Evolutionary conservation across 2,329 filamentous ascomycete species (phyloP).

Genomic region (Pseudocercospora crystallina): DNA sequence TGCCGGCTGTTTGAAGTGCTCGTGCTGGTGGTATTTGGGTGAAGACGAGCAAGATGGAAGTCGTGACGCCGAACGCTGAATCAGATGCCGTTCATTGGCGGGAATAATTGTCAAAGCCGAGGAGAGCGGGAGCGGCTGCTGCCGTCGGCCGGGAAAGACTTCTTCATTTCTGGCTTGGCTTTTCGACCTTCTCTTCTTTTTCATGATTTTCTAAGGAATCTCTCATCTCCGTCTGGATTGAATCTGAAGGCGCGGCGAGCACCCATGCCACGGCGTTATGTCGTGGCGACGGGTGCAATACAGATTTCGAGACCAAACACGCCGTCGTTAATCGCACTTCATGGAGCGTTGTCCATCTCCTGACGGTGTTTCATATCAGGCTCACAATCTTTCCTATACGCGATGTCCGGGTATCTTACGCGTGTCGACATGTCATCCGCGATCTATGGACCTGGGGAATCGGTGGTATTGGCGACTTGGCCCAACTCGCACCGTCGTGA

Average conservation of each 20-base stretch:
- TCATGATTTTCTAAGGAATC: constrained; percentile 29
- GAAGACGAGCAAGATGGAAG: constrained; percentile 22
- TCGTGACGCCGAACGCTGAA: constrained; percentile 27
- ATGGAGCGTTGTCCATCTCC: constrained; percentile 37
- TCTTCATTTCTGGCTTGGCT: background rate
- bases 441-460: no score
- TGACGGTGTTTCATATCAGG: constrained; percentile 56
- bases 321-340: constrained; percentile 57
- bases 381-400: constrained; percentile 39
- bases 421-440: no score
- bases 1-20: constrained; percentile 12
- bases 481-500: no score
- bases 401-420: no score
- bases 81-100: background rate
- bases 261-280: constrained; percentile 33
- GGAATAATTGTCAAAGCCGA: background rate
- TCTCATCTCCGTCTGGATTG: constrained; percentile 34
- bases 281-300: constrained; percentile 25
- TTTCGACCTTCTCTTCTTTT: constrained; percentile 13
- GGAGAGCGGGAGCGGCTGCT: background rate
- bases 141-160: background rate
- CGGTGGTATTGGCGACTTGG: no score
- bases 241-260: constrained; percentile 34
- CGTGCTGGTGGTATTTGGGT: background rate
- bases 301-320: constrained; percentile 48